phyloP scores from a whole-genome alignment of 192 early-diverging fungal species.

The Phycomyces blakesleeanus region DNA sequence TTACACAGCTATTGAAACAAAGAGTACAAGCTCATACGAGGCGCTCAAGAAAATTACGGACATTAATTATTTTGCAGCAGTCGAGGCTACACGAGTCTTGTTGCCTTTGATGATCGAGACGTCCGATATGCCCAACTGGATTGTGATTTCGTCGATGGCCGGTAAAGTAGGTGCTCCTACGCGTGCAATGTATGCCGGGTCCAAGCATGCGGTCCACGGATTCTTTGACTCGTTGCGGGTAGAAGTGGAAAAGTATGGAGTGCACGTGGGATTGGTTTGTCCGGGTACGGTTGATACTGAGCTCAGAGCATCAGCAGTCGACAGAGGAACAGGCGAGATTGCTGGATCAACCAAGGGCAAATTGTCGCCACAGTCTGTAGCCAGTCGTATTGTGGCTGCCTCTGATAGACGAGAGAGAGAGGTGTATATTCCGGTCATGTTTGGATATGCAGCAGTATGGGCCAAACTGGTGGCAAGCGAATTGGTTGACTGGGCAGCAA shows the following conservation, averaged over 20 bases:
- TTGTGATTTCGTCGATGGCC: conserved; percentile 75
- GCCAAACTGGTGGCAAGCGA: conserved; percentile 52
- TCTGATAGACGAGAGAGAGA: conserved; percentile 49
- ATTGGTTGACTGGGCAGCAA: conserved; percentile 63
- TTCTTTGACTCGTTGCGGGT: conserved; percentile 81
- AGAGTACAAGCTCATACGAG: conserved; percentile 28
- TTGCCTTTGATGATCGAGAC: conserved; percentile 49
- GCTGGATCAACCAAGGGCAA: conserved; percentile 56
- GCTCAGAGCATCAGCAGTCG: conserved; percentile 62
- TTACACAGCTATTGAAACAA: conserved; percentile 17
- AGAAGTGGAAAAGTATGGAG: conserved; percentile 58
- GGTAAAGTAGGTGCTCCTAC: conserved; percentile 73
- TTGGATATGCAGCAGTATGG: conserved; percentile 41
- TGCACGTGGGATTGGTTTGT: conserved; percentile 62
- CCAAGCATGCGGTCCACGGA: conserved; percentile 78
- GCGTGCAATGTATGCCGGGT: conserved; percentile 70
- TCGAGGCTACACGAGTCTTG: conserved; percentile 46
- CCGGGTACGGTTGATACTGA: conserved; percentile 79
- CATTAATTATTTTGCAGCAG: conserved; percentile 58
- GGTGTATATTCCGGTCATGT: conserved; percentile 63
- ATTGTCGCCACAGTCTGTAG: conserved; percentile 56
- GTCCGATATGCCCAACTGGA: conserved; percentile 46
- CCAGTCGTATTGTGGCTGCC: conserved; percentile 58
- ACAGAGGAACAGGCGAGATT: conserved; percentile 26
- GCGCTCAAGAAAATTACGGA: conserved; percentile 47